A percentile compares a stretch with the other conserved stretches of the same genome.
Conservation (phyloP, 192 early-diverging fungal species). For the Backusella australiensis region DNA sequence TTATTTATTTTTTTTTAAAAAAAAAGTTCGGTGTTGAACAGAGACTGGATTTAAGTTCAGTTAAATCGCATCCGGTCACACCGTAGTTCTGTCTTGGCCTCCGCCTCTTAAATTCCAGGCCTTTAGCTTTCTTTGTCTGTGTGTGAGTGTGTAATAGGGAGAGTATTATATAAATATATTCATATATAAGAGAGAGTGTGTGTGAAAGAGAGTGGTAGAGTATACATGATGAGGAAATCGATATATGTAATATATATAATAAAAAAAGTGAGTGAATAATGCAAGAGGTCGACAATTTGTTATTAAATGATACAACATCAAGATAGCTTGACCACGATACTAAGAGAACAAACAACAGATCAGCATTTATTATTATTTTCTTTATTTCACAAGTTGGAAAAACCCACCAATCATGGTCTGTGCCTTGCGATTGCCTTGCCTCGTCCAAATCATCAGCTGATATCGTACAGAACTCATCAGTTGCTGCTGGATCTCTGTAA, state of each 20-base stretch:
- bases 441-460: constrained; percentile 59
- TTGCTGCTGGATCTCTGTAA: constrained; percentile 82
- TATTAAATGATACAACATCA: not conserved
- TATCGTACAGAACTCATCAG: constrained; percentile 70
- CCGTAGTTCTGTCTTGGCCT: not conserved
- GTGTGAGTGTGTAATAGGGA: not conserved
- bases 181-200: not conserved
- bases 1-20: not conserved
- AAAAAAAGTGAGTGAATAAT: not conserved
- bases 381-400: not conserved
- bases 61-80: not conserved
- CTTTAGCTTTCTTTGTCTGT: not conserved
- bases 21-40: not conserved
- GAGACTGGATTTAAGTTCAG: constrained; percentile 3
- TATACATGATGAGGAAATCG: not conserved
- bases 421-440: constrained; percentile 68
- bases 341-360: constrained; percentile 8
- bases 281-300: not conserved
- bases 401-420: constrained; percentile 77
- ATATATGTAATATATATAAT: not conserved
- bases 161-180: not conserved
- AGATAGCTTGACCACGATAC: constrained; percentile 18
- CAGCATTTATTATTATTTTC: not conserved
- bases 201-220: not conserved
- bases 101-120: not conserved